These are phyloP conservation scores for Phaeodactylum tricornutum DNA, from an alignment of 108 stramenopile genomes.

Conservation along the genomic window DNA sequence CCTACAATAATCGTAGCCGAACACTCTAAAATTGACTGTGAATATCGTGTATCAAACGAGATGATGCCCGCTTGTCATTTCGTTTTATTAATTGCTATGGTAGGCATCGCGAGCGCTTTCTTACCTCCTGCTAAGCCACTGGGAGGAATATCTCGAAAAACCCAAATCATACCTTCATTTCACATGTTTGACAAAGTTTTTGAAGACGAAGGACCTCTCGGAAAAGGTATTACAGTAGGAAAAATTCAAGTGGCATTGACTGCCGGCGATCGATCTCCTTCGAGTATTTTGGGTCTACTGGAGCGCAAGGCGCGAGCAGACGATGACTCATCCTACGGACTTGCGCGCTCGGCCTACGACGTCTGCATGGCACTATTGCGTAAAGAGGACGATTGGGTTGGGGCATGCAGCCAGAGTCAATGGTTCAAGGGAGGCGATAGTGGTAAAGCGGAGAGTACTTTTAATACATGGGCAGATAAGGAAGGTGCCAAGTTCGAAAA, in stretches of 20 bases:
- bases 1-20: too few species aligned
- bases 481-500: constrained; percentile 68
- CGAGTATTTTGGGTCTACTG: constrained; percentile 47
- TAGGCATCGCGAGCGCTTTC: too few species aligned
- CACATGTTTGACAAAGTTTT: constrained; percentile 62
- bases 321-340: constrained; percentile 30
- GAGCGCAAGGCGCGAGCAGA: constrained; percentile 23
- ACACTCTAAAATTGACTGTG: too few species aligned
- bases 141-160: too few species aligned
- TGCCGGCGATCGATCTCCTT: constrained; percentile 25
- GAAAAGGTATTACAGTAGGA: constrained; percentile 79
- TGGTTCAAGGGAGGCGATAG: constrained; percentile 58
- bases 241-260: constrained; percentile 61
- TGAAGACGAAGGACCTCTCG: constrained; percentile 68
- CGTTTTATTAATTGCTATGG: too few species aligned
- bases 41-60: too few species aligned
- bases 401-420: constrained; percentile 43
- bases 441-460: constrained; percentile 58
- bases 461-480: constrained; percentile 55
- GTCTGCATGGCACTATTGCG: constrained; percentile 58
- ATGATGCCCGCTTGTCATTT: too few species aligned
- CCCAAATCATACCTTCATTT: not conserved
- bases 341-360: constrained; percentile 46
- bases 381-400: constrained; percentile 57
- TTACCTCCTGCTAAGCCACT: too few species aligned